Conservation (phyloP, 164 flowering plant species). For the Tinospora cordifolia region DNA sequence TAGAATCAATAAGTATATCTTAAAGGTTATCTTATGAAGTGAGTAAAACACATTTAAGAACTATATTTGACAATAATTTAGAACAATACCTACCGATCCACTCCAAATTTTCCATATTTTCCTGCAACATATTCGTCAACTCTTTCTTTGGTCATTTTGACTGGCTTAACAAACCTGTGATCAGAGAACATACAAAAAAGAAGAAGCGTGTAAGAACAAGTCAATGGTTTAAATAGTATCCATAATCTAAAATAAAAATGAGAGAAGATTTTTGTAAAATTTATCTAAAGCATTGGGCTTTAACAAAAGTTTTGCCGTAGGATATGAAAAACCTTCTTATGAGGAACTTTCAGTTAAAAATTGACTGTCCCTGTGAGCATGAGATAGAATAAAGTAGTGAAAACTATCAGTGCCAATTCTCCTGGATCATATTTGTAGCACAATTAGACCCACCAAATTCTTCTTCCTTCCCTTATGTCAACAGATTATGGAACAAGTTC, state of each 20-base stretch:
- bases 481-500: too few species aligned
- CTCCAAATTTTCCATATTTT: slow-evolving; percentile 87
- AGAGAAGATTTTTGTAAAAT: not conserved
- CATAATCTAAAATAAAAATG: not conserved
- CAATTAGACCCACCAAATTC: too few species aligned
- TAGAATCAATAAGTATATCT: not conserved
- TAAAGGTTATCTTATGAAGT: not conserved
- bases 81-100: slow-evolving; percentile 57
- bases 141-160: slow-evolving; percentile 66
- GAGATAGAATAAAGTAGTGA: not conserved
- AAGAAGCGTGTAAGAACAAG: slow-evolving; percentile 5
- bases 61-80: not conserved
- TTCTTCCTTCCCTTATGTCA: too few species aligned
- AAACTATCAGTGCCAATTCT: not conserved
- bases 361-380: not conserved
- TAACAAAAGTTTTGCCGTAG: too few species aligned
- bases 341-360: not conserved
- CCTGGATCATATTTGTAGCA: not conserved
- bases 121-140: slow-evolving; percentile 74
- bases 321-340: too few species aligned
- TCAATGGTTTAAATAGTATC: not conserved
- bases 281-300: not conserved
- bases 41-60: not conserved
- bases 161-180: slow-evolving; percentile 85
- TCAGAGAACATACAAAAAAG: not conserved